Base-by-base conservation (phyloP, 2,329 filamentous ascomycete species). In the Herpotrichia juniperi region DNA sequence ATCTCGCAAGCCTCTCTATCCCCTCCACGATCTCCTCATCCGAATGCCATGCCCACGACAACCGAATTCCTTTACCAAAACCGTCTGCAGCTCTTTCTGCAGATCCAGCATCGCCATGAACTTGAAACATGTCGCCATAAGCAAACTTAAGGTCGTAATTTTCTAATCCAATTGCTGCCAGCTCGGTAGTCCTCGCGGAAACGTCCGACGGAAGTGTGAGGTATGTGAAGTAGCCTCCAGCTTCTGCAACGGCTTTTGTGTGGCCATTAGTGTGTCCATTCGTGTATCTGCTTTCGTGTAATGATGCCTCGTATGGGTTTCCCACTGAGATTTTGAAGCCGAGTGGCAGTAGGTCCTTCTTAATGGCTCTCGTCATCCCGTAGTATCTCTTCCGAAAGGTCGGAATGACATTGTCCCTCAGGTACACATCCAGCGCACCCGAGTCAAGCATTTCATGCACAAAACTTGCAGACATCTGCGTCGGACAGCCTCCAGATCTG, bases 171-270 rank as follows among this genome's bases (percentile, higher is more conserved):
- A 75, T 75, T 54, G 77, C 71, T 1, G 82, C 81, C 19, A 89
- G 74, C 9, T 80, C 76, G 32, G 34, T 42, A 17, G 31, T 46
- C 16, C 72, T 73, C 17, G 79, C 83, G 3, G 78, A 75, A 42
- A 86, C 72, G 42, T 61, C 34, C 56, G 67, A 53, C 0, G 86
- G 84, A 3, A 93, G 70, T 1, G 77, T 78, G 28, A 93, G 69
- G 90, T 90, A 96, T 39, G 93, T 75, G 68, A 94, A 94, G 68
- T 91, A 94, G 0, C 91, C 91, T 0, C 91, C 90, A 37, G 86
- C 87, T 4, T 85, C 70, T 2, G 72, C 62, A 19, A 74, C 67
- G 37, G 69, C 62, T 0, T 66, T 54, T 32, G 78, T 65, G 16
- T 46, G 12, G 16, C 45, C 43, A 28, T 52, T 52, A 17, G 30